Base-by-base conservation (phyloP, 768 basidiomycete species). In the Hydnomerulius pinastri region DNA sequence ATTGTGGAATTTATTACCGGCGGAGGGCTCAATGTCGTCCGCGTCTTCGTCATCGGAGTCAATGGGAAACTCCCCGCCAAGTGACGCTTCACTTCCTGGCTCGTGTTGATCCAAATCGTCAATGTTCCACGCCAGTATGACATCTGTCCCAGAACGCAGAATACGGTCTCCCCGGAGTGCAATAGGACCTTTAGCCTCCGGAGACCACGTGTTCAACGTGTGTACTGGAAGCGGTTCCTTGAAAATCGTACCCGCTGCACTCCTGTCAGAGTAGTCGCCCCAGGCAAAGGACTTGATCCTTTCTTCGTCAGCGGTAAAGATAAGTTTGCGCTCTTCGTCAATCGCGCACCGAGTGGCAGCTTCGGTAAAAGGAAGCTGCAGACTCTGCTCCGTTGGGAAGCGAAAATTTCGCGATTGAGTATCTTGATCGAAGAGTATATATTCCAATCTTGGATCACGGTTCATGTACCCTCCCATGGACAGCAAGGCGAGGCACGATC, bases 271-370 rank as follows among this genome's bases (percentile, higher is more conserved):
- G 41, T 45, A 9, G 27, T 21, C 1, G 1, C 41, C 61, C 64
- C 71, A 74, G 4, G 53, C 51, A 53, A 68, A 78, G 0, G 73
- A 72, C 51, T 76, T 77, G 51, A 76, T 51, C 12, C 71, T 55
- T 13, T 59, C 51, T 7, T 35, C 36, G 49, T 77, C 74, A 1
- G 65, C 74, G 2, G 65, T 60, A 48, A 72, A 73, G 4, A 76
- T 56, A 9, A 77, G 67, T 32, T 68, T 71, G 28, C 69, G 64
- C 11, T 55, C 53, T 8, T 70, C 70, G 51, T 75, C 72, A 12
- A 66, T 54, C 2, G 55, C 53, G 9, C 63, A 42, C 20, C 61
- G 27, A 15, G 46, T 51, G 6, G 66, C 65, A 27, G 63, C 50
- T 6, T 54, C 46, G 2, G 56, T 48, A 4, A 73, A 58, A 6